A percentile compares a stretch with the other conserved stretches of the same genome.
Conservation (phyloP, 768 basidiomycete species). For the Boletellus emodensis region DNA sequence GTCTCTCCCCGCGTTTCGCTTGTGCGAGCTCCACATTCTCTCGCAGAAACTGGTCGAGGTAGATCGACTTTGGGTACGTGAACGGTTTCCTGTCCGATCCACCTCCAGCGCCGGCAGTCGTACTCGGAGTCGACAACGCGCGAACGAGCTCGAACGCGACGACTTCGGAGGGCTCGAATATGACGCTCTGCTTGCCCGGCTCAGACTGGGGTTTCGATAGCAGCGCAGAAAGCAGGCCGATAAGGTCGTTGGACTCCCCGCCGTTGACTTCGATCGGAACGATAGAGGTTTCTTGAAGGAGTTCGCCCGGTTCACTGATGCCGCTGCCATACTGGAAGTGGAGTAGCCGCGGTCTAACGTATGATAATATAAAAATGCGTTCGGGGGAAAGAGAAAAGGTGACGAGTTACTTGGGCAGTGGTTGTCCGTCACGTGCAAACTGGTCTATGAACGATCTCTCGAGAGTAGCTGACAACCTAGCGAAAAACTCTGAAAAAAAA, state of each 20-base stretch:
- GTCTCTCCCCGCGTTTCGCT: slow-evolving; percentile 32
- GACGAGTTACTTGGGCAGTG: slow-evolving; percentile 25
- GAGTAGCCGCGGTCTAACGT: slow-evolving; percentile 40
- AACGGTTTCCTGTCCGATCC: slow-evolving; percentile 38
- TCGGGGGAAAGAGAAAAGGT: background rate
- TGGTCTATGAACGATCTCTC: slow-evolving; percentile 43
- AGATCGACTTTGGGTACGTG: slow-evolving; percentile 60
- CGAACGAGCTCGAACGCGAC: slow-evolving; percentile 53
- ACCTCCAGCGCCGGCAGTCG: slow-evolving; percentile 7
- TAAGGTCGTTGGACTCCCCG: slow-evolving; percentile 49
- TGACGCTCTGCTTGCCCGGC: slow-evolving; percentile 48
- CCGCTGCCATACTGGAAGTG: slow-evolving; percentile 54
- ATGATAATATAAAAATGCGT: background rate
- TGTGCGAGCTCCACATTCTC: slow-evolving; percentile 47
- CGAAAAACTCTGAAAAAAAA: slow-evolving; percentile 45
- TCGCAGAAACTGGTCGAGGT: slow-evolving; percentile 67
- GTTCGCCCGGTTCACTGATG: slow-evolving; percentile 30
- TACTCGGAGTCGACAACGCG: slow-evolving; percentile 14
- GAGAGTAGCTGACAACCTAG: slow-evolving; percentile 38
- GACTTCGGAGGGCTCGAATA: slow-evolving; percentile 59
- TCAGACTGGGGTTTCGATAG: slow-evolving; percentile 27
- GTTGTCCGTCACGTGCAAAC: slow-evolving; percentile 30
- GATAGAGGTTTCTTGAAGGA: slow-evolving; percentile 38
- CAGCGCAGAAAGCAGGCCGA: slow-evolving; percentile 44
- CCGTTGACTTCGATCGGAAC: slow-evolving; percentile 51